These are phyloP conservation scores for Cyberlindnera nakhonratchasimensis DNA, from an alignment of 805 yeast species.

Conservation along the genomic window DNA sequence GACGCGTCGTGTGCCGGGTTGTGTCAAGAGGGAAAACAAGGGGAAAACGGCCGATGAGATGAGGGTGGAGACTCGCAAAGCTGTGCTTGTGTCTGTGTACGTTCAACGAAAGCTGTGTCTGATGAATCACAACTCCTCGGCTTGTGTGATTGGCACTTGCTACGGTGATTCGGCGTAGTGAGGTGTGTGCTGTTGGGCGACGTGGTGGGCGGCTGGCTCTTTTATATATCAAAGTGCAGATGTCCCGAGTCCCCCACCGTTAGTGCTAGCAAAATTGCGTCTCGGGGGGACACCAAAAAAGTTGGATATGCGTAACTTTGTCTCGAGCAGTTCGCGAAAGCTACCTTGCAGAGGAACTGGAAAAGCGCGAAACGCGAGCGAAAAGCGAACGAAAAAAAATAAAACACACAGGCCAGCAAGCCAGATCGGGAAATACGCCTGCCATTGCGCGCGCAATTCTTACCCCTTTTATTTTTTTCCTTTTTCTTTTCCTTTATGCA, in stretches of 20 bases:
- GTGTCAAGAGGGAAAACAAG: constrained; percentile 7
- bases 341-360: too few relatives aligned
- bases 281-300: constrained; percentile 1
- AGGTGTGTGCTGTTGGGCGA: not conserved
- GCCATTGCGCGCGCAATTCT: too few relatives aligned
- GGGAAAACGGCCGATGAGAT: not conserved
- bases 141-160: too few relatives aligned
- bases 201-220: constrained; percentile 4
- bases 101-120: not conserved
- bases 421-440: too few relatives aligned
- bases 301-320: too few relatives aligned
- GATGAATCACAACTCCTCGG: not conserved
- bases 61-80: not conserved
- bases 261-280: not conserved
- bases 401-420: too few relatives aligned
- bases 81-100: not conserved
- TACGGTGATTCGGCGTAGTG: too few relatives aligned
- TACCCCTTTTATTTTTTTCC: too few relatives aligned
- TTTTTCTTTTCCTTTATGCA: too few relatives aligned
- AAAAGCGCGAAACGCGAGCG: too few relatives aligned
- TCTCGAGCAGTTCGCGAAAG: too few relatives aligned
- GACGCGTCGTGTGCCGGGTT: constrained; percentile 11
- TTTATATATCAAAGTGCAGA: not conserved
- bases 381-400: too few relatives aligned
- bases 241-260: constrained; percentile 2